Conservation (phyloP, 2,329 filamentous ascomycete species). For the Apiospora sp. region DNA sequence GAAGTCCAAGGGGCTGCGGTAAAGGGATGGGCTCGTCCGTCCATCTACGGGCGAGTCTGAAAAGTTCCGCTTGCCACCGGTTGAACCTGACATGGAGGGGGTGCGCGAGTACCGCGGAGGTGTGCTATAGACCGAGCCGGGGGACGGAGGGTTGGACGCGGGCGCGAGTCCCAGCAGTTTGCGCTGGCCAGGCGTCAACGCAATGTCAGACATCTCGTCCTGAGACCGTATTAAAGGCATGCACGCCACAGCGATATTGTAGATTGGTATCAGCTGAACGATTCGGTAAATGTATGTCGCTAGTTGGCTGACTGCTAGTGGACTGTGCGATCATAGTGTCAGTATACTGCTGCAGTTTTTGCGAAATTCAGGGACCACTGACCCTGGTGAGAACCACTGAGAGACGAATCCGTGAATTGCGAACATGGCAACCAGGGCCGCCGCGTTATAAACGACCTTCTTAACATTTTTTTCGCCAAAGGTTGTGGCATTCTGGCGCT, state of each 20-base stretch:
- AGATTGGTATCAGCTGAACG: constrained; percentile 64
- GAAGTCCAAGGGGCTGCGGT: constrained; percentile 41
- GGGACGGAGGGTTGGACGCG: constrained; percentile 67
- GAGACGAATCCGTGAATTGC: constrained; percentile 41
- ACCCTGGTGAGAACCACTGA: constrained; percentile 40
- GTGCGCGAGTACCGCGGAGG: constrained; percentile 87
- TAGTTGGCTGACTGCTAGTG: constrained; percentile 34
- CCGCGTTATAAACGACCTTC: constrained; percentile 73
- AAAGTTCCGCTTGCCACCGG: constrained; percentile 65
- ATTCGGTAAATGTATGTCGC: constrained; percentile 52
- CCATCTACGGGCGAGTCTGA: constrained; percentile 63
- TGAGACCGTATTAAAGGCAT: constrained; percentile 74
- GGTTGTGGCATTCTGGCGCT: constrained; percentile 77
- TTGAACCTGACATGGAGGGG: constrained; percentile 69
- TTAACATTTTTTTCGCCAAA: constrained; percentile 82
- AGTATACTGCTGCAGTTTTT: constrained; percentile 29
- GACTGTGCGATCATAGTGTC: constrained; percentile 25
- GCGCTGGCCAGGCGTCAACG: constrained; percentile 89
- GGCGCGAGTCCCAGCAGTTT: constrained; percentile 83
- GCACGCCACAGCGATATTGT: constrained; percentile 77
- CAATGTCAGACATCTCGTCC: constrained; percentile 87
- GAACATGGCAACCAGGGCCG: constrained; percentile 50
- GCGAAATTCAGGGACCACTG: neutral
- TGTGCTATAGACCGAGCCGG: constrained; percentile 78
- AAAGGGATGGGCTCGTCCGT: constrained; percentile 51